A percentile compares a stretch with the other conserved stretches of the same genome.
These are phyloP conservation scores for Mucor irregularis DNA, from an alignment of 371 early-diverging fungal genomes.

Conservation along the genomic window DNA sequence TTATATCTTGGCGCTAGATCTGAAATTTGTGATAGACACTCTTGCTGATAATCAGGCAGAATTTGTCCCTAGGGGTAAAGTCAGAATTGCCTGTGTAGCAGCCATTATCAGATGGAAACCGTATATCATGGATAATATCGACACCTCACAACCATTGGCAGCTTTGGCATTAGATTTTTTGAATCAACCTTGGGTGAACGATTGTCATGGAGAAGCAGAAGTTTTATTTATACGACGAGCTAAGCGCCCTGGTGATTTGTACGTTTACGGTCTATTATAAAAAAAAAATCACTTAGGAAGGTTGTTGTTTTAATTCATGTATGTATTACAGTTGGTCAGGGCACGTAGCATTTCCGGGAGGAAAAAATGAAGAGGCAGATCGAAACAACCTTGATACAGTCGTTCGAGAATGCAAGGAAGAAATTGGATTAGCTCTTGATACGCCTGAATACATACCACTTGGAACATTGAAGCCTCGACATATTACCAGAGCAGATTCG, in stretches of 20 bases:
- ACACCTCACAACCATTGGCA: not conserved
- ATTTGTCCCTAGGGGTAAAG: not conserved
- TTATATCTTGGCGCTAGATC: not conserved
- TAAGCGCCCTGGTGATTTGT: slow-evolving; percentile 60
- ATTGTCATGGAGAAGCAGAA: slow-evolving; percentile 45
- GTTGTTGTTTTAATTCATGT: not conserved
- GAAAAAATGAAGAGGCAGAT: slow-evolving; percentile 62
- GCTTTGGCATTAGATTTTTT: slow-evolving; percentile 3
- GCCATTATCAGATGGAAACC: slow-evolving; percentile 23
- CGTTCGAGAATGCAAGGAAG: slow-evolving; percentile 67
- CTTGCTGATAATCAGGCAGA: not conserved
- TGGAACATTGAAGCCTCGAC: slow-evolving; percentile 61
- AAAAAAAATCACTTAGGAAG: too few species aligned
- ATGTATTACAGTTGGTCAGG: slow-evolving; percentile 60
- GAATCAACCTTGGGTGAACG: slow-evolving; percentile 27
- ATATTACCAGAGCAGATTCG: slow-evolving; percentile 50
- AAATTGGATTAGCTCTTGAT: slow-evolving; percentile 58
- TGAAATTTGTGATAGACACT: not conserved
- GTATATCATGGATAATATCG: not conserved
- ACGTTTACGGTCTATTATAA: too few species aligned
- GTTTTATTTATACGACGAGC: slow-evolving; percentile 67
- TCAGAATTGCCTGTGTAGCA: slow-evolving; percentile 17
- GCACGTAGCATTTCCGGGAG: slow-evolving; percentile 76
- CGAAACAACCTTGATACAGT: slow-evolving; percentile 64
- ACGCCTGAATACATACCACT: slow-evolving; percentile 48